These are phyloP conservation scores for Acer negundo DNA, from an alignment of 345 rosid genomes.

Conservation along the genomic window DNA sequence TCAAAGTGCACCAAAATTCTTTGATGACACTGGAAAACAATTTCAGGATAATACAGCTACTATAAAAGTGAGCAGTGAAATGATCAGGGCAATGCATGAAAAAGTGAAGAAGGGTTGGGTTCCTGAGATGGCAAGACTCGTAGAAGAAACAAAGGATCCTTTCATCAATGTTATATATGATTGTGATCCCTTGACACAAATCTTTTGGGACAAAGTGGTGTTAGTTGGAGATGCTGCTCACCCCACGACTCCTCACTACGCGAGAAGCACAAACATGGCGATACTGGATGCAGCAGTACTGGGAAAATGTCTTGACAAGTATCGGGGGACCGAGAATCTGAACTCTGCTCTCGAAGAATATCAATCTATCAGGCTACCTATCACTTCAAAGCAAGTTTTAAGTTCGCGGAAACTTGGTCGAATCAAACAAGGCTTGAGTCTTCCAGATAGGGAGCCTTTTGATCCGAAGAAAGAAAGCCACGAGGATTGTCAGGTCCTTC, in stretches of 20 bases:
- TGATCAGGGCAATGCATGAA: slow-evolving; percentile 56
- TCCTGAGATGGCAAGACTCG: slow-evolving; percentile 58
- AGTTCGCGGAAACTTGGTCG: slow-evolving; percentile 54
- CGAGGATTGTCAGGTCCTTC: slow-evolving; percentile 43
- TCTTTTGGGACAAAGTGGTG: slow-evolving; percentile 59
- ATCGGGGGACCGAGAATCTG: slow-evolving; percentile 41
- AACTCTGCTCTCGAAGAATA: slow-evolving; percentile 63
- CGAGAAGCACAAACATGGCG: slow-evolving; percentile 88
- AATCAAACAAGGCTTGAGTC: slow-evolving; percentile 61
- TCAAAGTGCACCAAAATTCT: no score
- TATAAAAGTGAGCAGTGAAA: slow-evolving; percentile 50
- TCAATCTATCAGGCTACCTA: slow-evolving; percentile 59
- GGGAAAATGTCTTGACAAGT: slow-evolving; percentile 58
- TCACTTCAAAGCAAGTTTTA: slow-evolving; percentile 63
- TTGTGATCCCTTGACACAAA: slow-evolving; percentile 51
- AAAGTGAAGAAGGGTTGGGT: slow-evolving; percentile 66
- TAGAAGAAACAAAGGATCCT: slow-evolving; percentile 67
- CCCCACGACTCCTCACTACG: slow-evolving; percentile 69
- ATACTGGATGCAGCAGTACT: slow-evolving; percentile 63
- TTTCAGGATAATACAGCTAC: slow-evolving; percentile 64
- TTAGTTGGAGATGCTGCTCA: slow-evolving; percentile 80
- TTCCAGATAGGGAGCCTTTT: slow-evolving; percentile 32
- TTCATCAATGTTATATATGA: slow-evolving; percentile 78
- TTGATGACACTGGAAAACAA: not conserved
- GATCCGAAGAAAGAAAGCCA: slow-evolving; percentile 35